Base-by-base conservation (phyloP, 352 stramenopile species). In the Phytophthora lateralis region DNA sequence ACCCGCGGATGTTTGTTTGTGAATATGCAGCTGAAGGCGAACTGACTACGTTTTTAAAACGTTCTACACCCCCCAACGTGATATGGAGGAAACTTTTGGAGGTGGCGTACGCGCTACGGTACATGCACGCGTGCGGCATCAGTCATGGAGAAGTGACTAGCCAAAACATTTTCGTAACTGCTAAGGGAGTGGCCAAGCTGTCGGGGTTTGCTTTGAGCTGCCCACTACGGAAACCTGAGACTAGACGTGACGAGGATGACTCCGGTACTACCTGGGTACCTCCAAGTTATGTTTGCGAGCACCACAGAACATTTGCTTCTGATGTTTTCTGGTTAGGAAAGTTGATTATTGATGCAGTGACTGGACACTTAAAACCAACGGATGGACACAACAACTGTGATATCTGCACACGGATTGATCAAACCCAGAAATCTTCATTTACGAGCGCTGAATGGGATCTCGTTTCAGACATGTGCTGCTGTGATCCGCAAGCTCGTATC, bases 291-390 rank as follows among this genome's bases (percentile, higher is more conserved):
- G 34, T 7, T 39, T 39, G 34, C 17, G 9, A 9, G 32, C 32
- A 37, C 14, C 3, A 15, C 4, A 39, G 34, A 21, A 44, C 38
- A 21, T 44, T 44, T 44, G n/a, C 38, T 21, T 44, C 38, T 11
- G 38, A 44, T 26, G 38, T 44, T 44, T 44, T 24, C 18, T 44
- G 38, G 38, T 44, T 44, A 3, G 38, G 38, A 12, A 24, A 24
- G 10, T 44, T 20, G n/a, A 44, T 44, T 21, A 12, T 44, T 44
- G 38, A 44, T 15, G 38, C 38, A 21, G 15, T 44, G 15, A 24
- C n/a, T 24, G 38, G 38, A 26, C 15, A 12, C 15, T 14, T 11
- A 14, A n/a, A 24, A 44, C 12, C 15, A 0, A 44, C 15, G 38
- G 9, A 44, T 24, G 17, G 27, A 32, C 7, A 32, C 1, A 44